Conservation (phyloP, 192 early-diverging fungal species). For the Dissophora ornata region DNA sequence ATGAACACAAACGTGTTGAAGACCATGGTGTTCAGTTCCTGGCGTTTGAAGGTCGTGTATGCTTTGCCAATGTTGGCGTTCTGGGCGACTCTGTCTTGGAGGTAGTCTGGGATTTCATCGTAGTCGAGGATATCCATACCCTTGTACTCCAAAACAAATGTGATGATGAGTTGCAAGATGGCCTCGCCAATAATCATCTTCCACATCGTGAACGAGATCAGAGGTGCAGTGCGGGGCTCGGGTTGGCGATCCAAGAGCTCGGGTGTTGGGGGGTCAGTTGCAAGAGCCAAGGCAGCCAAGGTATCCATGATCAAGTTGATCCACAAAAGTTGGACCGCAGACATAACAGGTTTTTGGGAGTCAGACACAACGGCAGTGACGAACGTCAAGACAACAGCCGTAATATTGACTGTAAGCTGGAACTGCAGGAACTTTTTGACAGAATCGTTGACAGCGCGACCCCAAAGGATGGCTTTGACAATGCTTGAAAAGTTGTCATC, state of each 20-base stretch:
- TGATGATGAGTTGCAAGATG: constrained; percentile 86
- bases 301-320: constrained; percentile 99
- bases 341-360: constrained; percentile 81
- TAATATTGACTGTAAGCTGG: constrained; percentile 97
- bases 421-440: constrained; percentile 99
- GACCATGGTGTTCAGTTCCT: constrained; percentile 76
- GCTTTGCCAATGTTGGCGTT: neutral
- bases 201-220: constrained; percentile 94
- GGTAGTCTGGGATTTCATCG: constrained; percentile 27
- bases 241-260: constrained; percentile 88
- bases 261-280: constrained; percentile 90
- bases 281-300: constrained; percentile 94
- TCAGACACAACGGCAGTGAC: constrained; percentile 72
- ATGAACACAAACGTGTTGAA: constrained; percentile 93
- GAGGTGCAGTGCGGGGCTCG: constrained; percentile 78
- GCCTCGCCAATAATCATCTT: constrained; percentile 93
- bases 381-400: constrained; percentile 83
- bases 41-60: constrained; percentile 47
- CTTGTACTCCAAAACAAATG: constrained; percentile 72
- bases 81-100: neutral
- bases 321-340: constrained; percentile 96
- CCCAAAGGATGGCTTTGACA: constrained; percentile 97
- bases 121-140: constrained; percentile 72
- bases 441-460: constrained; percentile 93
- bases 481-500: constrained; percentile 98